phyloP scores from a whole-genome alignment of 2,329 filamentous ascomycete genomes.

The Penicillium concentricum region DNA sequence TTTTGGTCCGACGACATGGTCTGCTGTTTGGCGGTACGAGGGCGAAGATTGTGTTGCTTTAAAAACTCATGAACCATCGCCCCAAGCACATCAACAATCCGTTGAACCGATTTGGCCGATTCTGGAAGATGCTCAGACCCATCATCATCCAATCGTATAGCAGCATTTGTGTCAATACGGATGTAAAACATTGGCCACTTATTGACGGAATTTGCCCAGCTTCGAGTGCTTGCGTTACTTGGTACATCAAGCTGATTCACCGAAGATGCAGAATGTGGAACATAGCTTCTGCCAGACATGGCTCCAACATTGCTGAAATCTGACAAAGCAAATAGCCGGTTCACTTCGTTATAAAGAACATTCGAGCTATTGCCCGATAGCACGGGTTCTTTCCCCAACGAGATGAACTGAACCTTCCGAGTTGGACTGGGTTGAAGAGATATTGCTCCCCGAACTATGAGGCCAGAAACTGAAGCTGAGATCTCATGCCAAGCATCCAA shows the following conservation, averaged over 20 bases:
- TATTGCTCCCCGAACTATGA: slow-evolving; percentile 69
- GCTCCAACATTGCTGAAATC: slow-evolving; percentile 68
- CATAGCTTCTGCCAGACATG: slow-evolving; percentile 4
- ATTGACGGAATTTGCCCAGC: slow-evolving; percentile 65
- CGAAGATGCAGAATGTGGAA: slow-evolving; percentile 22
- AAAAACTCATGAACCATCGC: slow-evolving; percentile 74
- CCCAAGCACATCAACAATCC: slow-evolving; percentile 63
- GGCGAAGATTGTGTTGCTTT: slow-evolving; percentile 67
- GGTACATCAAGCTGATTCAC: slow-evolving; percentile 17
- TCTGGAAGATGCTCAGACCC: slow-evolving; percentile 32
- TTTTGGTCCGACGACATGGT: slow-evolving; percentile 5
- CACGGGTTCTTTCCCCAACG: slow-evolving; percentile 70
- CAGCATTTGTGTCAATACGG: slow-evolving; percentile 56
- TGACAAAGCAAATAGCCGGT: slow-evolving; percentile 72
- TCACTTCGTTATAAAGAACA: slow-evolving; percentile 73
- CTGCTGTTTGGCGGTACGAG: slow-evolving; percentile 39
- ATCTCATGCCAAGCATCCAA: slow-evolving; percentile 66
- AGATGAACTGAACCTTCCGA: slow-evolving; percentile 76
- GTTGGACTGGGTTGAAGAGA: slow-evolving; percentile 69
- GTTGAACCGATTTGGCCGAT: slow-evolving; percentile 50
- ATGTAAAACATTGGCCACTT: slow-evolving; percentile 88
- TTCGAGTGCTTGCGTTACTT: slow-evolving; percentile 52
- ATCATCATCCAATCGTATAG: slow-evolving; percentile 43
- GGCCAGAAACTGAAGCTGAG: slow-evolving; percentile 61
- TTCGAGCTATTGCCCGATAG: slow-evolving; percentile 57